Conservation (phyloP, 73 alveolate species). For the Urostyla sp. region DNA sequence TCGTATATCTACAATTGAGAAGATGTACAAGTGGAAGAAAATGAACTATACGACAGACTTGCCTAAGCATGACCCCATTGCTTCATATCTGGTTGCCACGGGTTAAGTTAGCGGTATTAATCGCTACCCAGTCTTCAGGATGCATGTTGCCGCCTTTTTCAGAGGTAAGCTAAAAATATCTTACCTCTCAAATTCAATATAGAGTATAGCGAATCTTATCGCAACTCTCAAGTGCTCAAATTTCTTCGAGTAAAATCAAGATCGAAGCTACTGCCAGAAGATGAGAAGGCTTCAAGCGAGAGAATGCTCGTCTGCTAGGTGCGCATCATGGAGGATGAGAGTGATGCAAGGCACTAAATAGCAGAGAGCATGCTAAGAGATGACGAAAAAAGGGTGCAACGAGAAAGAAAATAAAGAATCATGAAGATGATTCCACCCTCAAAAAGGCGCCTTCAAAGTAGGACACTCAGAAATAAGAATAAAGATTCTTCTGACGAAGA, state of each 20-base stretch:
- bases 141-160: constrained; percentile 52
- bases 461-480: too few species aligned
- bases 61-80: constrained; percentile 77
- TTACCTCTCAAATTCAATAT: background rate
- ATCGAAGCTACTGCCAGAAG: background rate
- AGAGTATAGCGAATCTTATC: background rate
- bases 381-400: too few species aligned
- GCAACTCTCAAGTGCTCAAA: background rate
- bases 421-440: too few species aligned
- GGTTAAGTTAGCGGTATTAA: constrained; percentile 8
- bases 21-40: constrained; percentile 79
- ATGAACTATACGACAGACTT: constrained; percentile 82
- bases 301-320: background rate
- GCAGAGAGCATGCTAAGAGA: too few species aligned
- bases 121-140: constrained; percentile 16
- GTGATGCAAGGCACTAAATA: too few species aligned
- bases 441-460: too few species aligned
- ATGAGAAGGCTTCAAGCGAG: background rate
- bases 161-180: constrained; percentile 27
- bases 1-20: constrained; percentile 51
- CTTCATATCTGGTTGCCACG: constrained; percentile 71
- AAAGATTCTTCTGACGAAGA: too few species aligned
- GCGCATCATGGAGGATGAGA: background rate
- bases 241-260: background rate
- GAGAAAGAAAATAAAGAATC: too few species aligned